Evolutionary conservation across 129 eudicot genomes (phyloP).

Genomic region (Helianthus annuus): HanXRQr2.0-SUNRISE NC_035438.2:64995277-64995776

Average conservation of each 20-base stretch:
- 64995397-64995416: too few relatives aligned
- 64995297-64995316: neutral
- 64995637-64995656: slow-evolving; percentile 28
- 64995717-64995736: slow-evolving; percentile 27
- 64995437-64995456: too few relatives aligned
- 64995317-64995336: neutral
- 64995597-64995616: slow-evolving; percentile 40
- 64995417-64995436: too few relatives aligned
- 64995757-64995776: slow-evolving; percentile 33
- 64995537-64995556: slow-evolving; percentile 28
- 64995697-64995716: slow-evolving; percentile 26
- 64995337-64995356: too few relatives aligned
- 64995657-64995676: slow-evolving; percentile 33
- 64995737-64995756: slow-evolving; percentile 33
- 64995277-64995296: too few relatives aligned
- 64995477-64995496: slow-evolving; percentile 20
- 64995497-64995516: slow-evolving; percentile 31
- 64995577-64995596: neutral
- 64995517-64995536: slow-evolving; percentile 43
- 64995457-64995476: neutral
- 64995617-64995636: slow-evolving; percentile 31
- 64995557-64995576: slow-evolving; percentile 6
- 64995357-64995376: too few relatives aligned
- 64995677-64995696: slow-evolving; percentile 32
- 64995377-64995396: too few relatives aligned